A percentile compares a stretch with the other conserved stretches of the same genome.
These are phyloP conservation scores for Debaryomycetaceae sp. DNA, from an alignment of 1,139 yeast species.

Conservation along the genomic window DNA sequence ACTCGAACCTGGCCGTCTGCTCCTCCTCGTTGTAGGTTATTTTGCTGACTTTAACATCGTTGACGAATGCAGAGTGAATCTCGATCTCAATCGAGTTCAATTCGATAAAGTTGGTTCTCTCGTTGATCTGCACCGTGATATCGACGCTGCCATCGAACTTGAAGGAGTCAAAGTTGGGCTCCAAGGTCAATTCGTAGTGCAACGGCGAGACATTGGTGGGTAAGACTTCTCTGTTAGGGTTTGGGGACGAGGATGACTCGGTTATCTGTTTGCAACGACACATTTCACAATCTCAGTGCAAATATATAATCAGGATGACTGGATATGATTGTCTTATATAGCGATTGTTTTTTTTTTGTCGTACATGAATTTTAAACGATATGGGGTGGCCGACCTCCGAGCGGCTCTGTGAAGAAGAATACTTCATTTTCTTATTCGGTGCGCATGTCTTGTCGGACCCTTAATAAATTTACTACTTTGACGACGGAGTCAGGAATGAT, in stretches of 20 bases:
- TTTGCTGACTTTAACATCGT: constrained; percentile 27
- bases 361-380: too few species aligned
- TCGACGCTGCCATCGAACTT: constrained; percentile 64
- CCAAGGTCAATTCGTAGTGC: constrained; percentile 67
- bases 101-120: constrained; percentile 46
- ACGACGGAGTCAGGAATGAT: too few species aligned
- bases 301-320: too few species aligned
- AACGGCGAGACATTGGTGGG: constrained; percentile 70
- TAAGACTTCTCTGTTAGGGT: constrained; percentile 54
- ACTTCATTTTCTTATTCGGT: too few species aligned
- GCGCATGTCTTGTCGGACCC: too few species aligned
- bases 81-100: constrained; percentile 66
- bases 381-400: too few species aligned
- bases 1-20: constrained; percentile 63
- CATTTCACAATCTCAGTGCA: too few species aligned
- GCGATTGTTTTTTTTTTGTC: constrained; percentile 1
- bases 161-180: constrained; percentile 69
- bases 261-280: constrained; percentile 6
- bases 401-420: too few species aligned
- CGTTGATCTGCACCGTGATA: constrained; percentile 61
- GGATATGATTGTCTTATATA: constrained; percentile 1
- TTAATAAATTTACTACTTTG: too few species aligned
- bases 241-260: constrained; percentile 3
- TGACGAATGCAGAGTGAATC: constrained; percentile 47
- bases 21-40: constrained; percentile 45